Evolutionary conservation across 352 stramenopile genomes (phyloP).

Genomic region (Phytopythium sindhum): DNA sequence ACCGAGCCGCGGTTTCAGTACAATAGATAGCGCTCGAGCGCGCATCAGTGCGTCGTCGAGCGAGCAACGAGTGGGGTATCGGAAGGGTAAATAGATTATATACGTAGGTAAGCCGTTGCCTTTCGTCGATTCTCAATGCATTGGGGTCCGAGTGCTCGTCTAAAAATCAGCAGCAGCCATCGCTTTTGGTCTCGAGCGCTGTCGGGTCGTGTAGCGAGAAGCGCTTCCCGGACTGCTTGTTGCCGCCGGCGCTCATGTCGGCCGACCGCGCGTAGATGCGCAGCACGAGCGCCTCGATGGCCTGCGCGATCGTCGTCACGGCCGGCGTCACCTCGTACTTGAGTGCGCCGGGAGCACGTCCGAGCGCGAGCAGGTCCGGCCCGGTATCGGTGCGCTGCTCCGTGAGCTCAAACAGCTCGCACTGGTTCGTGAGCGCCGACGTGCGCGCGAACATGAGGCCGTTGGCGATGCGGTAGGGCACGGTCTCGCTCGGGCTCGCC

Average conservation of each 20-base stretch:
- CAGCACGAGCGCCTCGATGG: constrained; percentile 59
- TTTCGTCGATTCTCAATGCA: not conserved
- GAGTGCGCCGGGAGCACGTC: constrained; percentile 22
- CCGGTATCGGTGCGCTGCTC: constrained; percentile 29
- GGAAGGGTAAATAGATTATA: constrained; percentile 4
- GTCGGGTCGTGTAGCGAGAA: constrained; percentile 31
- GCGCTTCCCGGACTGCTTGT: constrained; percentile 38
- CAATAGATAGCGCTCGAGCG: not conserved
- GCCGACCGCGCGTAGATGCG: constrained; percentile 71
- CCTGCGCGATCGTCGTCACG: constrained; percentile 45
- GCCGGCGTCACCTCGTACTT: constrained; percentile 47
- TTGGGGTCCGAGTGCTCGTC: not conserved
- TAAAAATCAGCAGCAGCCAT: constrained; percentile 31
- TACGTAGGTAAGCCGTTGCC: not conserved
- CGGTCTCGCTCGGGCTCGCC: constrained; percentile 28
- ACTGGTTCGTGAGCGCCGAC: constrained; percentile 52
- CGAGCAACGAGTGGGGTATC: not conserved
- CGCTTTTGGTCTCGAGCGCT: not conserved
- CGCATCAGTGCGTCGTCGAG: too few relatives aligned
- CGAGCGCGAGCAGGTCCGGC: constrained; percentile 24
- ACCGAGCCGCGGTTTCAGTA: not conserved
- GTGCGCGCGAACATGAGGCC: constrained; percentile 66
- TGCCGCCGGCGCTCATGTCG: constrained; percentile 42
- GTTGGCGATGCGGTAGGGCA: constrained; percentile 56
- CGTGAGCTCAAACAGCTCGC: constrained; percentile 55